Conservation (phyloP, 805 yeast species). For the Komagataella pastoris region DNA sequence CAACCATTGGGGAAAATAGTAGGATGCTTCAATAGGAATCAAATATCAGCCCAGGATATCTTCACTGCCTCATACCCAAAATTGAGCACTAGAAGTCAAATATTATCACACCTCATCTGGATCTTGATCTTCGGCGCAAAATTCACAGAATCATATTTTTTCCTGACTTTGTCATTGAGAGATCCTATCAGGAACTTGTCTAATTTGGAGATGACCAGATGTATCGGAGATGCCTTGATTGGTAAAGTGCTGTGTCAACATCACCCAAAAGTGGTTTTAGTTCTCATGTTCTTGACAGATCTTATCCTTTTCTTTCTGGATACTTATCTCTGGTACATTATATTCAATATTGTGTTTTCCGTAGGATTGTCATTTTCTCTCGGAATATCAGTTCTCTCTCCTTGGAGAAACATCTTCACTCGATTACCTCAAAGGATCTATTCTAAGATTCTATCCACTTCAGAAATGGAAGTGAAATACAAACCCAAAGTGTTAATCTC, state of each 20-base stretch:
- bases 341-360: constrained; percentile 40
- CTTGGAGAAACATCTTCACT: constrained; percentile 43
- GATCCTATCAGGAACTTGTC: constrained; percentile 37
- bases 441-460: constrained; percentile 29
- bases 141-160: constrained; percentile 38
- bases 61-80: constrained; percentile 31
- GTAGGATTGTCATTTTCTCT: constrained; percentile 33
- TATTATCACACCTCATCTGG: constrained; percentile 34
- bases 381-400: constrained; percentile 42
- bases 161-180: constrained; percentile 35
- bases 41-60: constrained; percentile 17
- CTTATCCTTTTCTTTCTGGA: constrained; percentile 38
- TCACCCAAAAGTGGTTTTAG: constrained; percentile 27
- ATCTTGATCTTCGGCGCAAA: constrained; percentile 31
- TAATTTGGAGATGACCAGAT: constrained; percentile 26
- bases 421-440: constrained; percentile 36
- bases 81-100: constrained; percentile 21
- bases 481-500: constrained; percentile 26
- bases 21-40: constrained; percentile 9
- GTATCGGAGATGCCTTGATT: constrained; percentile 26
- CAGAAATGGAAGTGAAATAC: constrained; percentile 30
- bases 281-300: constrained; percentile 28
- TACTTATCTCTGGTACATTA: constrained; percentile 44
- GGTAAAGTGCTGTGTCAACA: constrained; percentile 27
- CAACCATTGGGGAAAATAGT: constrained; percentile 24